Evolutionary conservation across 1,139 yeast species (phyloP), one percentile per base, ranked within the genome.

Genomic region (Geotrichum macrosporum): DNA sequence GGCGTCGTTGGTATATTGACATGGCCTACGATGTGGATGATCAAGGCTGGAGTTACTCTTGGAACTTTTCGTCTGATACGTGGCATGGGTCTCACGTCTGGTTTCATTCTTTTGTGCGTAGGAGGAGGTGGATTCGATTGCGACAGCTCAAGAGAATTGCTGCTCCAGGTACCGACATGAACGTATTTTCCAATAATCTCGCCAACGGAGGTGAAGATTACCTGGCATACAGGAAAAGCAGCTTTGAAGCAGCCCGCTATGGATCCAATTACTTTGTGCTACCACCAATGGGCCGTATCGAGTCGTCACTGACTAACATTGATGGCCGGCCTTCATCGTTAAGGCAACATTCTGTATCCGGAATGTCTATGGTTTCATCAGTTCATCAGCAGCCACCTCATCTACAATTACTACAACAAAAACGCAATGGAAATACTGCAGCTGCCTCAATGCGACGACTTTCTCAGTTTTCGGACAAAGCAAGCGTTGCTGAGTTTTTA

Each of bases 21-120:
- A 83, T 83, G 94, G 66, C 76, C 29, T 72, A 74, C 39, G 88
- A 83, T 56, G 78, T 81, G 13, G 94, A 84, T 60, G 87, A 81
- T 54, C 83, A 80, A 54, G 94, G 94, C 1, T 84, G 94, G 92
- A 63, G 77, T 20, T 84, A 84, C 58, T 73, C 82, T 29, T 58
- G 68, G 58, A 48, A 62, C 16, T 71, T 71, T 54, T 55, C 64
- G 13, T 56, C 66, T 2, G 37, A 47, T 21, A 54, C 53, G 15
- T 71, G 75, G 75, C 67, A 68, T 44, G 72, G 71, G 2, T 54
- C 63, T 13, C 72, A 68, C 55, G 53, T 62, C 8, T 63, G 66
- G 60, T 59, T 66, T 47, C 67, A 68, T 33, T 62, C 73, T 22
- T 70, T 68, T 58, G 74, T 70, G 18, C 59, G 75, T 12, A 59